Evolutionary conservation across 257 asterid genomes (phyloP).

Genomic region (Solanum chilense): DNA sequence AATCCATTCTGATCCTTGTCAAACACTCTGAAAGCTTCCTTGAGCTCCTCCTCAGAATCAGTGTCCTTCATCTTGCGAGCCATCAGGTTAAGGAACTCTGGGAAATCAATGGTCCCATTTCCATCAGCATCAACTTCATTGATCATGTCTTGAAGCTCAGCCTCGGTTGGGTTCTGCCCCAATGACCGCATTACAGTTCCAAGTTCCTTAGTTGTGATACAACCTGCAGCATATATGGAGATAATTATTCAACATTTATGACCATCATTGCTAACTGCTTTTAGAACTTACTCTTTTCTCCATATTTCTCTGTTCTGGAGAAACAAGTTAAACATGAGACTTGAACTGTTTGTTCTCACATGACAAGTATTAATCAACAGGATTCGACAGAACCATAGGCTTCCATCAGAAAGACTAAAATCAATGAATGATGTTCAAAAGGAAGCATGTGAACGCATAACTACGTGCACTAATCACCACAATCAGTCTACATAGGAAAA

Average conservation of each 20-base stretch:
- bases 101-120: neutral
- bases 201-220: neutral
- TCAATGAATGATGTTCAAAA: neutral
- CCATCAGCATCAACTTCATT: slow-evolving; percentile 1
- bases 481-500: neutral
- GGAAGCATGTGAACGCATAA: neutral
- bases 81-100: neutral
- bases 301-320: neutral
- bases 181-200: neutral
- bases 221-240: neutral
- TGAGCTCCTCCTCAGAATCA: neutral
- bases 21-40: slow-evolving; percentile 1
- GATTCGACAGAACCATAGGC: neutral
- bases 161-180: slow-evolving; percentile 1
- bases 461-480: neutral
- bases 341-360: neutral
- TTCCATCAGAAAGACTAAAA: neutral
- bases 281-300: neutral
- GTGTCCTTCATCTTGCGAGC: slow-evolving; percentile 1
- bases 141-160: slow-evolving; percentile 1
- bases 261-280: neutral
- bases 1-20: neutral
- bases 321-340: neutral
- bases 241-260: neutral
- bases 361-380: neutral